Conservation (phyloP, 2,329 filamentous ascomycete species). For the Cordyceps cateniannulata region DNA sequence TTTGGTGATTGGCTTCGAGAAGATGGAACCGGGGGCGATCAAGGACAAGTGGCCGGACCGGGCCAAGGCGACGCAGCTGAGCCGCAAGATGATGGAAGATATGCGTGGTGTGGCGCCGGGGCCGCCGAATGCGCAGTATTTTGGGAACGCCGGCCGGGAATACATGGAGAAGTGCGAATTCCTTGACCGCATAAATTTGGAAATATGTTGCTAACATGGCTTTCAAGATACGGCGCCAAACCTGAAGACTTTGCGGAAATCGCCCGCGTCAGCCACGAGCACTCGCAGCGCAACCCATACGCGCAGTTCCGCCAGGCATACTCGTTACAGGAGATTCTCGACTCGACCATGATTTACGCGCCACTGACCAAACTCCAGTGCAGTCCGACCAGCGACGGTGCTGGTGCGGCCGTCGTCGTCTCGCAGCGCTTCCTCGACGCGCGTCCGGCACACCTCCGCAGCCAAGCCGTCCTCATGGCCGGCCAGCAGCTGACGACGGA, state of each 20-base stretch:
- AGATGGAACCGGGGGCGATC: slow-evolving; percentile 88
- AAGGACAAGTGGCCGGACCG: slow-evolving; percentile 80
- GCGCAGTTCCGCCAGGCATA: slow-evolving; percentile 94
- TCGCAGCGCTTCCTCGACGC: slow-evolving; percentile 83
- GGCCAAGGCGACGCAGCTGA: slow-evolving; percentile 67
- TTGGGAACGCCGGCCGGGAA: slow-evolving; percentile 87
- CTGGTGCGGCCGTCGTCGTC: slow-evolving; percentile 80
- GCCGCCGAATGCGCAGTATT: slow-evolving; percentile 84
- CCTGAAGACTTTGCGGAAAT: slow-evolving; percentile 90
- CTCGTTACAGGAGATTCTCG: slow-evolving; percentile 73
- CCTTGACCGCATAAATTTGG: neutral
- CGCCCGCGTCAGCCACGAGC: slow-evolving; percentile 82
- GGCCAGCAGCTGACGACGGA: slow-evolving; percentile 87
- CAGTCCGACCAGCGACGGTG: slow-evolving; percentile 92
- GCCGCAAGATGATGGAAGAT: slow-evolving; percentile 70
- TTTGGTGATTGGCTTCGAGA: slow-evolving; percentile 91
- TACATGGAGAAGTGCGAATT: slow-evolving; percentile 83
- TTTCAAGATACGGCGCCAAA: slow-evolving; percentile 70
- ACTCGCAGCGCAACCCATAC: slow-evolving; percentile 88
- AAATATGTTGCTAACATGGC: too few relatives aligned
- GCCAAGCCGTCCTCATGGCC: slow-evolving; percentile 78
- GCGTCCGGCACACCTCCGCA: slow-evolving; percentile 58
- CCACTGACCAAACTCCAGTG: slow-evolving; percentile 95
- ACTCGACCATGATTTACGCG: slow-evolving; percentile 69
- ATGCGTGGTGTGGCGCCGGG: slow-evolving; percentile 76